Evolutionary conservation across 192 early-diverging fungal genomes (phyloP), one percentile per base, ranked within the genome.

Genomic region (Gigaspora rosea): DNA sequence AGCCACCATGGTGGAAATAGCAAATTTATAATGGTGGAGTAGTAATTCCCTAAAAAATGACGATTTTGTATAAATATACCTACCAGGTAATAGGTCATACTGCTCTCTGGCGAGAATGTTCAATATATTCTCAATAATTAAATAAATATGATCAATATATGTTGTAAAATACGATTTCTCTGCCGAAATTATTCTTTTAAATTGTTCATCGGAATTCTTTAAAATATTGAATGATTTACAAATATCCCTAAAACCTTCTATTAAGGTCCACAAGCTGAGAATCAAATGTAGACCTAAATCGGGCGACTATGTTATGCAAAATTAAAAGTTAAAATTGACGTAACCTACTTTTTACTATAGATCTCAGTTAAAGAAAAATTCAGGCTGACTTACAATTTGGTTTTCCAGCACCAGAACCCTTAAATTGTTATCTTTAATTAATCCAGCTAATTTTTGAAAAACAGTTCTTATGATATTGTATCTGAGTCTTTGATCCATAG

Each of bases 401-500:
- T 63, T 63, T 2, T 63, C 33, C 1, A 35, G 22, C 12, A 63
- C 12, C 62, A 63, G 6, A 13, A 11, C 3, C 33, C 33, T 63
- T 13, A 63, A 36, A 63, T 63, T 63, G 11, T 63, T 63, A 63
- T 63, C 33, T 36, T 36, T 70, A n/a, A 50, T 36, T 18, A 70
- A 32, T 27, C 2, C 41, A 8, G 47, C 22, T 22, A 70, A 10
- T 50, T 50, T 48, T 32, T 51, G 18, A 22, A 69, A 32, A 15
- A 69, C 47, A 11, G 13, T 47, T 22, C 67, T 15, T 22, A 69
- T 48, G 41, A 69, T 49, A 47, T 48, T 41, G 20, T 50, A 51
- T 51, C 32, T 70, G 4, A 70, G 20, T 70, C 68, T 70, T n/a
- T 48, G 20, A 49, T 70, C 50, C 15, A 70, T 48, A 51, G 68